A percentile compares a stretch with the other conserved stretches of the same genome.
These are phyloP conservation scores for Combretum micranthum DNA, from an alignment of 345 rosid genomes.

Conservation along the genomic window DNA sequence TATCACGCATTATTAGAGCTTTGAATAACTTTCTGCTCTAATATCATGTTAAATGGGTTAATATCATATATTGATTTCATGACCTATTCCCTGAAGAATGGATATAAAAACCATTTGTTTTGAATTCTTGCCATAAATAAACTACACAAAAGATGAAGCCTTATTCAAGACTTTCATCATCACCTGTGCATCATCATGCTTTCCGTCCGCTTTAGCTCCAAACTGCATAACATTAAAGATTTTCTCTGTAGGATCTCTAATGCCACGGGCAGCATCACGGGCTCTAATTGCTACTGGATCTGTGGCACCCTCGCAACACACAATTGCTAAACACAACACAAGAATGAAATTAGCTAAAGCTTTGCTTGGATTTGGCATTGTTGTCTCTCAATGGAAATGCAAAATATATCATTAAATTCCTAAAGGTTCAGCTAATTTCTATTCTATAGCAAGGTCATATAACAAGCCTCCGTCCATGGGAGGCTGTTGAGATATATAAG, in stretches of 20 bases:
- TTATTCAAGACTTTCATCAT: neutral
- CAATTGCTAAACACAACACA: constrained; percentile 4
- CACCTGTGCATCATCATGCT: constrained; percentile 27
- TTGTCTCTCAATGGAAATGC: neutral
- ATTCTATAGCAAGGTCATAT: too few species aligned
- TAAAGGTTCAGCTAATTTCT: too few species aligned
- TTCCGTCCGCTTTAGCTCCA: constrained; percentile 29
- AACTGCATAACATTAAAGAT: constrained; percentile 29
- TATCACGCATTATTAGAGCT: too few species aligned
- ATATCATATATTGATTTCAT: too few species aligned
- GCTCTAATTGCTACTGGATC: neutral
- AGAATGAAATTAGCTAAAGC: neutral
- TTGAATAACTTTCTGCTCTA: too few species aligned
- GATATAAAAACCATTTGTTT: neutral
- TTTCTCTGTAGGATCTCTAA: constrained; percentile 20
- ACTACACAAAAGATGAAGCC: neutral
- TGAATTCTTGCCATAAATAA: neutral
- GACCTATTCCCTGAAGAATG: too few species aligned
- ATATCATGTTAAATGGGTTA: too few species aligned
- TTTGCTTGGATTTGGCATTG: constrained; percentile 8
- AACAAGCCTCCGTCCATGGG: too few species aligned
- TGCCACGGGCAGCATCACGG: neutral
- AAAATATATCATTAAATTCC: too few species aligned
- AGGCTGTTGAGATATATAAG: too few species aligned
- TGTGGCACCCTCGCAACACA: constrained; percentile 3